Evolutionary conservation across 345 rosid species (phyloP).

Genomic region (Camelina laxa): DNA sequence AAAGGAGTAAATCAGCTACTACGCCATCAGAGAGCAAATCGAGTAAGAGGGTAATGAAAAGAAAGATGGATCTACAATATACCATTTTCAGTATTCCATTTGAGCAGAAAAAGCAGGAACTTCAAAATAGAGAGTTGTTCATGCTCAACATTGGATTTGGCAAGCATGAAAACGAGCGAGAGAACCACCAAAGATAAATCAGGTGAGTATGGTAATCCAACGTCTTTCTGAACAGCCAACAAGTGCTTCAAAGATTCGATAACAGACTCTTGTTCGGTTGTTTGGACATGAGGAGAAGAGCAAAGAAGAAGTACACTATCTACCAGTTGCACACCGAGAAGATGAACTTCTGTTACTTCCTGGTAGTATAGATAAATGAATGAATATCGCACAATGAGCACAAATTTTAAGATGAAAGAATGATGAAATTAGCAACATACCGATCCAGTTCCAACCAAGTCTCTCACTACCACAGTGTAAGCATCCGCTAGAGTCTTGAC

Average conservation of each 20-base stretch:
- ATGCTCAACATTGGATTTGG: constrained; percentile 76
- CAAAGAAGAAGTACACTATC: constrained; percentile 55
- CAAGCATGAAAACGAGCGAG: constrained; percentile 62
- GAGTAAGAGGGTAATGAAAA: constrained; percentile 26
- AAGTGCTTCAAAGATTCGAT: constrained; percentile 64
- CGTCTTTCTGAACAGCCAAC: constrained; percentile 68
- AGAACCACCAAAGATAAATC: constrained; percentile 59
- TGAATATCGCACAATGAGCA: neutral
- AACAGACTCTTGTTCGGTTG: constrained; percentile 52
- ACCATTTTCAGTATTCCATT: constrained; percentile 81
- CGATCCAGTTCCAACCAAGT: constrained; percentile 51
- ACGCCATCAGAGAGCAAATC: constrained; percentile 7
- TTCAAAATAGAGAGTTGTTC: constrained; percentile 75
- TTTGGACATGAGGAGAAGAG: constrained; percentile 48
- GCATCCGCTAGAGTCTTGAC: constrained; percentile 67
- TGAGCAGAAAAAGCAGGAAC: constrained; percentile 64
- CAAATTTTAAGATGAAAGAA: constrained; percentile 15
- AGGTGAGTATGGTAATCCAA: constrained; percentile 55
- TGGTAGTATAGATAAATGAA: constrained; percentile 44
- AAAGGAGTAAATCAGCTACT: constrained; percentile 7
- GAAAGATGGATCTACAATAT: constrained; percentile 40
- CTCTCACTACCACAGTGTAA: constrained; percentile 63
- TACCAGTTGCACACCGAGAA: constrained; percentile 63
- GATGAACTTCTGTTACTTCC: constrained; percentile 60
- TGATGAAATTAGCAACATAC: constrained; percentile 53